Base-by-base conservation (phyloP, 1,284 basidiomycete genomes). In the Schizophyllum commune region DNA sequence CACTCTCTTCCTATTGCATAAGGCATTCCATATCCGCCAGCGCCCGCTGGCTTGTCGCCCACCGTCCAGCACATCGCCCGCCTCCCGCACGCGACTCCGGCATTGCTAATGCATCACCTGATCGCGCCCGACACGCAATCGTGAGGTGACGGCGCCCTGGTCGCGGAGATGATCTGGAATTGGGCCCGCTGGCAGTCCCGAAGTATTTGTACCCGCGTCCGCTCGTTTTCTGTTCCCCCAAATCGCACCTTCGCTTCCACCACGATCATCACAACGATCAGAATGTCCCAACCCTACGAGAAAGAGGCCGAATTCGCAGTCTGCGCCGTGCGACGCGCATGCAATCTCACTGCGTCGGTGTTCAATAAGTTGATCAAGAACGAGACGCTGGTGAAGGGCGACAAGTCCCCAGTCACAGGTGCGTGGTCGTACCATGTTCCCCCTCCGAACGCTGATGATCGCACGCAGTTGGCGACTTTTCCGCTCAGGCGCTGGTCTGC, bases 331-430 rank as follows among this genome's bases (percentile, higher is more conserved):
- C 83, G 92, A 22, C 79, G 95, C 54, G 96, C 96, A 8, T 96
- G 92, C 70, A 76, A 82, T 32, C 81, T 94, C 60, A 94, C 97
- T 0, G 85, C 88, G 17, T 85, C 88, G 6, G 93, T 98, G 15
- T 98, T 98, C 76, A 88, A 91, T 69, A 88, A 86, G 61, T 83
- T 98, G 60, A 89, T 96, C 56, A 89, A 87, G 67, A 84, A 86
- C 68, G 96, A 98, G 72, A 94, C 91, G 0, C 78, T 97, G 56
- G 89, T 88, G 55, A 99, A 99, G 73, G 87, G 84, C 59, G 97
- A 99, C 80, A 95, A 96, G 75, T 94, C 92, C 39, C 96, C 96
- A 3, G 96, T 99, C 2, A 99, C 96, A 13, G 92, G 94, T 92
- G 65, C 60, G 77, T 74, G 27, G 20, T 17, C 51, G 19, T 60